Conservation (phyloP, 1,284 basidiomycete genomes). For the Xerocomus amazonicus region DNA sequence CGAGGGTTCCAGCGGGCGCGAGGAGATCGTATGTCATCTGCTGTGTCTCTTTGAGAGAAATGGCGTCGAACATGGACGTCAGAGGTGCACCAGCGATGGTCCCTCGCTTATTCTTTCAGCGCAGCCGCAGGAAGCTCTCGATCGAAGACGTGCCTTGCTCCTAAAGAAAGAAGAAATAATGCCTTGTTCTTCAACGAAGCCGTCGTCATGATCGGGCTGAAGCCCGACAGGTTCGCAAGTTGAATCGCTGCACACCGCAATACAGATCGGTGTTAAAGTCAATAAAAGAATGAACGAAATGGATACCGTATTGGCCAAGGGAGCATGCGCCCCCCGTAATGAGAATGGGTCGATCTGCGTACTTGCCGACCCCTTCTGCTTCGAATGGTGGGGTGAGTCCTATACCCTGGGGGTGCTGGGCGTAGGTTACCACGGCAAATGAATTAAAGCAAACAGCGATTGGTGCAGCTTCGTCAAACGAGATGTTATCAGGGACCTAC, state of each 20-base stretch:
- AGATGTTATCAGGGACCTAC: conserved; percentile 35
- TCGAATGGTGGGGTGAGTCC: conserved; percentile 20
- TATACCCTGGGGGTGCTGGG: conserved; percentile 14
- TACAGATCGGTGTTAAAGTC: not conserved
- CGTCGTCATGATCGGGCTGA: conserved; percentile 39
- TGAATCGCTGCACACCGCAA: conserved; percentile 27
- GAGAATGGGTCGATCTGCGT: conserved; percentile 34
- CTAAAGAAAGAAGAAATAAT: conserved; percentile 36
- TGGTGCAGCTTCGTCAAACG: conserved; percentile 43
- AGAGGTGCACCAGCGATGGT: not conserved
- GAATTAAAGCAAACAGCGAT: conserved; percentile 27
- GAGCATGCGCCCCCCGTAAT: conserved; percentile 39
- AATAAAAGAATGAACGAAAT: conserved; percentile 14
- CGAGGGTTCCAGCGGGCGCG: conserved; percentile 13
- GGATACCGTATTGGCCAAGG: conserved; percentile 37
- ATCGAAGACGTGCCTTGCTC: conserved; percentile 41
- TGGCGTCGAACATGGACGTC: conserved; percentile 10
- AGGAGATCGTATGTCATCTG: conserved; percentile 14
- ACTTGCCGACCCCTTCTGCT: conserved; percentile 26
- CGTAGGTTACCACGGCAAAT: conserved; percentile 31
- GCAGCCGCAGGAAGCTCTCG: conserved; percentile 12
- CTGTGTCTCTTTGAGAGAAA: conserved; percentile 16
- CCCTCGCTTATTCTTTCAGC: conserved; percentile 2
- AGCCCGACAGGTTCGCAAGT: conserved; percentile 39
- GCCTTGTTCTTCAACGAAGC: conserved; percentile 36